These are phyloP conservation scores for Kwoniella bestiolae DNA, from an alignment of 768 basidiomycete species.

Conservation along the genomic window DNA sequence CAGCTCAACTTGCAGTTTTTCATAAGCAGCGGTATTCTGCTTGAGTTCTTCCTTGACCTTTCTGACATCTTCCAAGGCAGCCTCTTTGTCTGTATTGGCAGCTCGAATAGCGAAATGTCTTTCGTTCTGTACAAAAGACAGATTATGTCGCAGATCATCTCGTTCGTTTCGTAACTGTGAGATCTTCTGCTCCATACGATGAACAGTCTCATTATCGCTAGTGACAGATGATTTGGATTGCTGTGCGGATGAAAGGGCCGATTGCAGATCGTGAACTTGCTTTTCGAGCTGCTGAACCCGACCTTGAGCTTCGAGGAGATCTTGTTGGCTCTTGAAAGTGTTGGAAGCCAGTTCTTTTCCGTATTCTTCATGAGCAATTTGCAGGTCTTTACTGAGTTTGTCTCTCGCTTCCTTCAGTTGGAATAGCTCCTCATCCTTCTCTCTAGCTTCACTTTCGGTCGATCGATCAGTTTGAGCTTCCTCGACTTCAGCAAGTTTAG, in stretches of 20 bases:
- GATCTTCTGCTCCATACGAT: constrained; percentile 35
- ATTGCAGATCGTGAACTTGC: constrained; percentile 22
- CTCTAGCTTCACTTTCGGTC: constrained; percentile 44
- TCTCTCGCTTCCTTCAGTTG: constrained; percentile 27
- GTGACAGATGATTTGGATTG: not conserved
- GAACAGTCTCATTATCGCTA: constrained; percentile 4
- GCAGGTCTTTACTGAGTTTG: not conserved
- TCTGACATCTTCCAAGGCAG: constrained; percentile 34
- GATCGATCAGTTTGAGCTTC: constrained; percentile 46
- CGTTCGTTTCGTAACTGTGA: constrained; percentile 53
- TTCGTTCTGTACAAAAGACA: constrained; percentile 53
- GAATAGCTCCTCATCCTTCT: constrained; percentile 45
- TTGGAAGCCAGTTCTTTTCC: constrained; percentile 18
- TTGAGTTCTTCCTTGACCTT: constrained; percentile 28
- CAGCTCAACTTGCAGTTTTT: constrained; percentile 5
- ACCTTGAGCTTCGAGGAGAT: constrained; percentile 9
- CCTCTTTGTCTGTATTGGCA: constrained; percentile 35
- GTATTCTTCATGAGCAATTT: constrained; percentile 1
- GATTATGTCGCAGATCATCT: constrained; percentile 48
- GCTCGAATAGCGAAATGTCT: constrained; percentile 45
- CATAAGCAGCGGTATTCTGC: constrained; percentile 1
- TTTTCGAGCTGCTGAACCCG: constrained; percentile 14
- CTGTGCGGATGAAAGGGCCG: not conserved
- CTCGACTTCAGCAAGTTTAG: constrained; percentile 32
- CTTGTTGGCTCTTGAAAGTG: constrained; percentile 16